Conservation (phyloP, 768 basidiomycete species). For the Tulasnella calospora region DNA sequence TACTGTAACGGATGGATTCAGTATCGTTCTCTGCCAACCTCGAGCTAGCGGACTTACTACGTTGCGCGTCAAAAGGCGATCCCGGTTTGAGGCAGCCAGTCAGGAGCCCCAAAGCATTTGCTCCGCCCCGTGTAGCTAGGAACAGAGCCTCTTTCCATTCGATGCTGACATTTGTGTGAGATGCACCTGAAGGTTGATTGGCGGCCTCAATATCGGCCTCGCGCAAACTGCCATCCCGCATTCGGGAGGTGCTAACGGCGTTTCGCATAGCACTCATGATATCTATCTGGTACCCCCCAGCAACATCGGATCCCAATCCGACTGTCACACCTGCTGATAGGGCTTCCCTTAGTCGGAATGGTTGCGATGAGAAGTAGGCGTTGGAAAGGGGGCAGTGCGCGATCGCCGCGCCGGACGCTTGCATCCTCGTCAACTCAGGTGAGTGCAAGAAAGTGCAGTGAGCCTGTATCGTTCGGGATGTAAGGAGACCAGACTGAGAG, state of each 20-base stretch:
- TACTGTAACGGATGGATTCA: conserved; percentile 38
- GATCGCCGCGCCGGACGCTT: conserved; percentile 51
- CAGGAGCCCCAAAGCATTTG: conserved; percentile 56
- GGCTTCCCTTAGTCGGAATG: conserved; percentile 33
- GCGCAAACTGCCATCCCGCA: conserved; percentile 54
- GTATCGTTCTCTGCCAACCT: not conserved
- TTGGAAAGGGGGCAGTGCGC: conserved; percentile 90
- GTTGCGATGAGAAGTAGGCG: conserved; percentile 66
- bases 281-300: conserved; percentile 77
- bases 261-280: conserved; percentile 77
- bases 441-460: conserved; percentile 79
- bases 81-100: conserved; percentile 57
- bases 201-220: conserved; percentile 28
- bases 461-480: conserved; percentile 66
- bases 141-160: conserved; percentile 80
- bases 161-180: conserved; percentile 44
- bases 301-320: conserved; percentile 80
- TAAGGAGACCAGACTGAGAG: conserved; percentile 55
- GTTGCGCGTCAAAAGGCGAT: conserved; percentile 68
- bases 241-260: conserved; percentile 64
- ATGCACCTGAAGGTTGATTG: conserved; percentile 18
- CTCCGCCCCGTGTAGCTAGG: conserved; percentile 77
- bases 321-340: conserved; percentile 49
- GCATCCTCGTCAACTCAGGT: conserved; percentile 50
- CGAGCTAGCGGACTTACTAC: conserved; percentile 46